Conservation (phyloP, 169 alveolate genomes). For the Plasmodium knowlesi region DNA sequence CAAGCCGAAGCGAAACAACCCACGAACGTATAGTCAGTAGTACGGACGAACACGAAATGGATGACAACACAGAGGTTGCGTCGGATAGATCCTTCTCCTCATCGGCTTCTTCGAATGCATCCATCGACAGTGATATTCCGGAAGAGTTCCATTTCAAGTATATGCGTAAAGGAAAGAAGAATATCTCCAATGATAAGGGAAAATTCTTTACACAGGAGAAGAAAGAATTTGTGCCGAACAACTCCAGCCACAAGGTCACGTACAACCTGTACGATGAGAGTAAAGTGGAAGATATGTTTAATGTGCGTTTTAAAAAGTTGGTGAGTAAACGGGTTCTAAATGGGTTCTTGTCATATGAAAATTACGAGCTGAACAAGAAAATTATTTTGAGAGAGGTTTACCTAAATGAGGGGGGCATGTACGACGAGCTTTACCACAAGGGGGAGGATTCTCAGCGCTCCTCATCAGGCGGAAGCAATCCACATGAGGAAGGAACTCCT, state of each 20-base stretch:
- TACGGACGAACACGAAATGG: not conserved
- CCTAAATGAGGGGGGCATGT: constrained; percentile 37
- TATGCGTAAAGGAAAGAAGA: constrained; percentile 10
- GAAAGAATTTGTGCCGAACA: not conserved
- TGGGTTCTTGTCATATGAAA: constrained; percentile 5
- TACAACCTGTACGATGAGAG: constrained; percentile 32
- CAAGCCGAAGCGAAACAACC: not conserved
- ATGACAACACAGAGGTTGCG: not conserved
- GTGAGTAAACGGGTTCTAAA: not conserved
- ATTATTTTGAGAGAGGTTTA: constrained; percentile 31
- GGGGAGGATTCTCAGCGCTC: not conserved
- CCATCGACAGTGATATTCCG: constrained; percentile 52
- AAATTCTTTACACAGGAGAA: not conserved
- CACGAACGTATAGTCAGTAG: not conserved
- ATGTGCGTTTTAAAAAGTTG: constrained; percentile 1
- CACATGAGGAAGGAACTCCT: not conserved
- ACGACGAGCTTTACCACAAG: constrained; percentile 22
- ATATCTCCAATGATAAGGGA: not conserved
- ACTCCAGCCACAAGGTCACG: not conserved
- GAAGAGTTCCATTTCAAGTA: constrained; percentile 44
- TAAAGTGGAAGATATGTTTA: constrained; percentile 20
- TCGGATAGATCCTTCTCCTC: not conserved
- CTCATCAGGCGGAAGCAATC: not conserved
- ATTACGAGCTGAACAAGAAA: constrained; percentile 40
- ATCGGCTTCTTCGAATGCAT: not conserved